These are phyloP conservation scores for Hericium erinaceus DNA, from an alignment of 768 basidiomycete species.

Conservation along the genomic window DNA sequence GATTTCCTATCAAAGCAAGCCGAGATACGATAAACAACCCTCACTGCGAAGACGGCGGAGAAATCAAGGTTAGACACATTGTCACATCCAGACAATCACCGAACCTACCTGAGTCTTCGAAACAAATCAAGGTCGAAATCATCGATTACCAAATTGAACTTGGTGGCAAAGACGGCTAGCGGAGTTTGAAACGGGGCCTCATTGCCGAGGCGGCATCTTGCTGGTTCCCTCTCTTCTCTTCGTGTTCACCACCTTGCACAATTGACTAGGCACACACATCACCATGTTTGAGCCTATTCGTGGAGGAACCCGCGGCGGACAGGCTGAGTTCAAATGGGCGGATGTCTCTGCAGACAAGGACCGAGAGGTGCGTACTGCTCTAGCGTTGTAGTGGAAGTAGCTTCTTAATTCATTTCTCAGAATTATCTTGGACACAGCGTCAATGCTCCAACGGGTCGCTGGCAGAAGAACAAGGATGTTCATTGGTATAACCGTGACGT, in stretches of 20 bases:
- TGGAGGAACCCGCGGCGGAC: conserved; percentile 86
- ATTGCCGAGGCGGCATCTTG: background rate
- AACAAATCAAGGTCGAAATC: background rate
- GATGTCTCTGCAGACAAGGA: conserved; percentile 91
- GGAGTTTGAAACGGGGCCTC: background rate
- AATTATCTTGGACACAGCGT: conserved; percentile 93
- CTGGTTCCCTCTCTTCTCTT: too few relatives aligned
- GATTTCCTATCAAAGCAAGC: too few relatives aligned
- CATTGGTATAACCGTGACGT: conserved; percentile 87
- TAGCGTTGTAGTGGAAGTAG: background rate
- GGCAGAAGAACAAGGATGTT: conserved; percentile 96
- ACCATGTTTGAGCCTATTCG: conserved; percentile 78
- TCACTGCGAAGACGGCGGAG: too few relatives aligned
- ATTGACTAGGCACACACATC: background rate
- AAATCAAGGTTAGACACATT: background rate
- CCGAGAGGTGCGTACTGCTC: conserved; percentile 52
- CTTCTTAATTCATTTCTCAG: conserved; percentile 27
- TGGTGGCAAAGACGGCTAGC: background rate
- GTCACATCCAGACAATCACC: background rate
- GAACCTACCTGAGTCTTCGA: background rate
- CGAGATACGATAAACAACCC: too few relatives aligned
- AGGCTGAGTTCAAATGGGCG: conserved; percentile 86
- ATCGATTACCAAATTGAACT: background rate
- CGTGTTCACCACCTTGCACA: background rate
- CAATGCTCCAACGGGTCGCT: conserved; percentile 90